Evolutionary conservation across 2,329 filamentous ascomycete species (phyloP).

Genomic region (Ramichloridium luteum): DNA sequence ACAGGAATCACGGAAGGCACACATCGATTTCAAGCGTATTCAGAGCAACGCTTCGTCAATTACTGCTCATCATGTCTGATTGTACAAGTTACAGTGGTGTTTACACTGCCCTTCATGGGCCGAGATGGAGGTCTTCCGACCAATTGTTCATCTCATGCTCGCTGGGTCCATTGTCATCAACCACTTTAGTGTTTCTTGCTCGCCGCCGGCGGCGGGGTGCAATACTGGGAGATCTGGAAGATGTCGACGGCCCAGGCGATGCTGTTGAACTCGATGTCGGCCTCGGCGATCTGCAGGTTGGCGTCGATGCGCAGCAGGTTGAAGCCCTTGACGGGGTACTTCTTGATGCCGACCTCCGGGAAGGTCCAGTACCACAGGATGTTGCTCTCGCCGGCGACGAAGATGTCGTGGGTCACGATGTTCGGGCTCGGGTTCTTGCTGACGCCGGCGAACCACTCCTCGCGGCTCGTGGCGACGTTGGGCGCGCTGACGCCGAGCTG

Average conservation of each 20-base stretch:
- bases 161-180: too few relatives aligned
- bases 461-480: neutral
- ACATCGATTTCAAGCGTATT: too few relatives aligned
- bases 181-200: too few relatives aligned
- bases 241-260: slow-evolving; percentile 1
- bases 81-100: too few relatives aligned
- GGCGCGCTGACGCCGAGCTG: neutral
- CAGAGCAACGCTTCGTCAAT: too few relatives aligned
- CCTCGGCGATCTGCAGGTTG: slow-evolving; percentile 2
- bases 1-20: too few relatives aligned
- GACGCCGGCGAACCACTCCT: slow-evolving; percentile 1
- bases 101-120: too few relatives aligned
- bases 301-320: slow-evolving; percentile 5
- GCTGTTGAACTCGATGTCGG: slow-evolving; percentile 2
- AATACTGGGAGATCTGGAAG: neutral
- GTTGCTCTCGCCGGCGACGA: slow-evolving; percentile 6
- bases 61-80: too few relatives aligned
- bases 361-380: slow-evolving; percentile 11
- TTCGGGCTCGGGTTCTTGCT: slow-evolving; percentile 1
- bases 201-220: neutral
- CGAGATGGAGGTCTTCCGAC: too few relatives aligned
- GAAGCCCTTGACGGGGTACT: slow-evolving; percentile 8
- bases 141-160: too few relatives aligned
- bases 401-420: slow-evolving; percentile 7
- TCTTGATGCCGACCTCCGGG: slow-evolving; percentile 4